Evolutionary conservation across 1,139 yeast species (phyloP), one percentile per base, ranked within the genome.

Genomic region (Yamadazyma diddensiae): DNA sequence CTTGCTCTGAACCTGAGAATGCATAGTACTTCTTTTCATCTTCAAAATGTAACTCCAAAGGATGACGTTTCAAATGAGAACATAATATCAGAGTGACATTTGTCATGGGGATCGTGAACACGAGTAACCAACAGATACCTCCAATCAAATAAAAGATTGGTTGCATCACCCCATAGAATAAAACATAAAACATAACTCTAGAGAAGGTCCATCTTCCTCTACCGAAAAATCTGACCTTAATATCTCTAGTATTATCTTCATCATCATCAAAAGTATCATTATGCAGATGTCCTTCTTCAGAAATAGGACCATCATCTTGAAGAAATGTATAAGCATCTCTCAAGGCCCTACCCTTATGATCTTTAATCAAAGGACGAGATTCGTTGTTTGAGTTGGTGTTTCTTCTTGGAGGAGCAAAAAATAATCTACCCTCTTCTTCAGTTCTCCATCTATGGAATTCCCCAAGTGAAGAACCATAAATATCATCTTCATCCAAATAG

Each of bases 201-300:
- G 96, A 96, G 24, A 81, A 55, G 14, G 83, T 79, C 98, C 98
- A 92, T 44, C 79, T 68, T 18, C 98, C 98, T 55, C 98, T 73
- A 20, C 98, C 98, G 55, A 92, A 92, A 34, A 79, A 69, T 39
- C 98, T 63, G 21, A 70, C 63, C 43, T 78, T 77, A 28, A 68
- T 60, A 39, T 68, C 71, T 29, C 44, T 34, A 24, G 37, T 29
- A 3, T 24, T 27, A n/a, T 28, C 27, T 11, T 62, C 69, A 16
- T 58, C 50, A 9, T 33, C 38, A 8, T 33, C 53, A 16, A 30
- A 41, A 24, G 30, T 26, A 24, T 35, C 44, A 3, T 47, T 47
- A 7, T 21, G 11, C 5, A 9, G 50, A 17, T 42, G 49, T 18
- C 41, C 48, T 19, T 26, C 39, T 13, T 31, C 39, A 10, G 34